A percentile compares a stretch with the other conserved stretches of the same genome.
phyloP scores from a whole-genome alignment of 2,329 filamentous ascomycete species.

The Colletotrichum tropicale region DNA sequence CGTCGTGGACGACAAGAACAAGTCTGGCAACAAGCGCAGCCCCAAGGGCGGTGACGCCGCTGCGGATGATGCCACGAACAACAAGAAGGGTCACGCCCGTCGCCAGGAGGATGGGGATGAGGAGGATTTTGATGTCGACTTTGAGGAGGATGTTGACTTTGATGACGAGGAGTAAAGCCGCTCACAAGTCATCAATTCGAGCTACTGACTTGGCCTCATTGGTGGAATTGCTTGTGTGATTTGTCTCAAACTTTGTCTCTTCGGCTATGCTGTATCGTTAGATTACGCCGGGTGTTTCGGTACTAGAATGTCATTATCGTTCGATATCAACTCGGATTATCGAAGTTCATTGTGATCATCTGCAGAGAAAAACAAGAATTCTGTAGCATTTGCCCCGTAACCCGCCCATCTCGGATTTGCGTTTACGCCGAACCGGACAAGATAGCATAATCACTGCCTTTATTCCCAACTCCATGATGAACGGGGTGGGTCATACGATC shows the following conservation, averaged over 20 bases:
- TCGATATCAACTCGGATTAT: not conserved
- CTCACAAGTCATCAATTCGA: not conserved
- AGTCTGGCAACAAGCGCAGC: not conserved
- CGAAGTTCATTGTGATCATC: not conserved
- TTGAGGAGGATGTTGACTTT: not conserved
- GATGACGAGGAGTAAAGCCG: not conserved
- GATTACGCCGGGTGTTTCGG: not conserved
- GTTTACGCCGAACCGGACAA: not conserved
- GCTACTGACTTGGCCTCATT: not conserved
- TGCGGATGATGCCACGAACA: not conserved
- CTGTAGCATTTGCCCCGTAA: not conserved
- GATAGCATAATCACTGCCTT: not conserved
- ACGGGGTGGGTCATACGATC: not conserved
- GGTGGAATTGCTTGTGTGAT: not conserved
- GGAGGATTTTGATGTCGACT: not conserved
- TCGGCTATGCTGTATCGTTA: not conserved
- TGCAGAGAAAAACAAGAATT: not conserved
- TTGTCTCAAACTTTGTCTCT: not conserved
- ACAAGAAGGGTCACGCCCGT: not conserved
- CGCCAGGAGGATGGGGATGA: not conserved
- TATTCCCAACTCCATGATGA: not conserved
- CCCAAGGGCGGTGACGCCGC: not conserved
- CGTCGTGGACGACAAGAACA: not conserved
- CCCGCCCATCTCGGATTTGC: not conserved
- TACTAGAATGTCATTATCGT: not conserved